A percentile compares a stretch with the other conserved stretches of the same genome.
phyloP scores from a whole-genome alignment of 257 asterid genomes.

The Solanum phureja region DNA sequence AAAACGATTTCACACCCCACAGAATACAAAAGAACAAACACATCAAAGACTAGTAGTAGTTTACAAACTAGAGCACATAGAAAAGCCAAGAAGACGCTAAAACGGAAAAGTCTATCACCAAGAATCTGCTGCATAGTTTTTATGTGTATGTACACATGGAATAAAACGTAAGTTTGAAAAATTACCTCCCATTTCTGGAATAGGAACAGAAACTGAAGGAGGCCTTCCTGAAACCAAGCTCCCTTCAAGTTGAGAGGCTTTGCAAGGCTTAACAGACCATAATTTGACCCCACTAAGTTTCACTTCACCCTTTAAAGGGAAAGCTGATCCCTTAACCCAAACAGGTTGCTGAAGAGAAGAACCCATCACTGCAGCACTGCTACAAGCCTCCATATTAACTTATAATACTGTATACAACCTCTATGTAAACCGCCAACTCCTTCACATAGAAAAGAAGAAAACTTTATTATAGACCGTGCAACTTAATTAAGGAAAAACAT shows the following conservation, averaged over 20 bases:
- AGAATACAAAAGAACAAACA: not conserved
- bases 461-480: not conserved
- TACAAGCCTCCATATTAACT: conserved; percentile 42
- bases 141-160: not conserved
- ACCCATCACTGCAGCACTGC: conserved; percentile 47
- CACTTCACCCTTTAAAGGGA: conserved; percentile 29
- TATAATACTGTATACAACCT: not conserved
- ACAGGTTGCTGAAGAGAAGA: conserved; percentile 42
- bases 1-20: not conserved
- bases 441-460: not conserved
- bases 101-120: not conserved
- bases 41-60: not conserved
- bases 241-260: conserved; percentile 49
- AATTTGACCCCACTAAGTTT: conserved; percentile 24
- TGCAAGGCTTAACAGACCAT: conserved; percentile 33
- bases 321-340: conserved; percentile 25
- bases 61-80: not conserved
- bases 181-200: conserved; percentile 43
- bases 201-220: conserved; percentile 41
- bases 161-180: not conserved
- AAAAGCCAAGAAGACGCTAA: not conserved
- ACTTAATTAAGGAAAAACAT: not conserved
- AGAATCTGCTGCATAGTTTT: not conserved
- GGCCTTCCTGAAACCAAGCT: conserved; percentile 58
- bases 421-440: not conserved